phyloP scores from a whole-genome alignment of 1,284 basidiomycete genomes.

The Rugosomyces carneus region DNA sequence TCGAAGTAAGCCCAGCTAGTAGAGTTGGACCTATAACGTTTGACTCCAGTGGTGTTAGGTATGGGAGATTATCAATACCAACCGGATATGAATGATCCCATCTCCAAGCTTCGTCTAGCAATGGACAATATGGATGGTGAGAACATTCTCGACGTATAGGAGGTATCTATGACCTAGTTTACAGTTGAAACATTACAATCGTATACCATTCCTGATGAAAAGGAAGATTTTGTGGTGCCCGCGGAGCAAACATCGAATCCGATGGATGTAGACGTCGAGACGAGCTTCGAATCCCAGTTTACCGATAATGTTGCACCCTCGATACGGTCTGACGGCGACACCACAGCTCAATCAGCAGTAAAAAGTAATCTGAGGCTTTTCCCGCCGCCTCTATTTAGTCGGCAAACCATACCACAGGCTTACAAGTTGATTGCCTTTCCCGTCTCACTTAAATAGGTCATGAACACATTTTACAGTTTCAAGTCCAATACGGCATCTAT shows the following conservation, averaged over 20 bases:
- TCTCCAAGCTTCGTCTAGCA: slow-evolving; percentile 60
- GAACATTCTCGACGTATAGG: slow-evolving; percentile 4
- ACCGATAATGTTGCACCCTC: slow-evolving; percentile 23
- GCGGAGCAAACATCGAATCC: slow-evolving; percentile 11
- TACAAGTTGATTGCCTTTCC: slow-evolving; percentile 54
- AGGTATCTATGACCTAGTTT: neutral
- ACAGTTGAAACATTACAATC: slow-evolving; percentile 67
- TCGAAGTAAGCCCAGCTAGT: slow-evolving; percentile 58
- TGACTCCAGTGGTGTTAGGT: slow-evolving; percentile 37
- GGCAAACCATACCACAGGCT: slow-evolving; percentile 68
- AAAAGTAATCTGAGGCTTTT: slow-evolving; percentile 64
- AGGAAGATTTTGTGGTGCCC: slow-evolving; percentile 50
- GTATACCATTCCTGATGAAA: slow-evolving; percentile 63
- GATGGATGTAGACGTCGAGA: slow-evolving; percentile 18
- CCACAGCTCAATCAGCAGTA: slow-evolving; percentile 8
- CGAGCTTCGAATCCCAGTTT: slow-evolving; percentile 34
- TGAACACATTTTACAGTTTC: slow-evolving; percentile 44
- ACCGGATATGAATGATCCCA: slow-evolving; percentile 64
- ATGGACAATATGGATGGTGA: slow-evolving; percentile 80
- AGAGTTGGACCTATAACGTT: neutral
- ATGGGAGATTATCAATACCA: slow-evolving; percentile 92
- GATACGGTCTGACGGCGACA: neutral
- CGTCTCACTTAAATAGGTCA: neutral
- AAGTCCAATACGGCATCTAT: slow-evolving; percentile 72
- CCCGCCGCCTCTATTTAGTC: slow-evolving; percentile 81